Percentiles rank a stretch among this genome's conserved stretches.
These are phyloP conservation scores for Phaeoacremonium minimum DNA, from an alignment of 2,329 filamentous ascomycete species.

Conservation along the genomic window DNA sequence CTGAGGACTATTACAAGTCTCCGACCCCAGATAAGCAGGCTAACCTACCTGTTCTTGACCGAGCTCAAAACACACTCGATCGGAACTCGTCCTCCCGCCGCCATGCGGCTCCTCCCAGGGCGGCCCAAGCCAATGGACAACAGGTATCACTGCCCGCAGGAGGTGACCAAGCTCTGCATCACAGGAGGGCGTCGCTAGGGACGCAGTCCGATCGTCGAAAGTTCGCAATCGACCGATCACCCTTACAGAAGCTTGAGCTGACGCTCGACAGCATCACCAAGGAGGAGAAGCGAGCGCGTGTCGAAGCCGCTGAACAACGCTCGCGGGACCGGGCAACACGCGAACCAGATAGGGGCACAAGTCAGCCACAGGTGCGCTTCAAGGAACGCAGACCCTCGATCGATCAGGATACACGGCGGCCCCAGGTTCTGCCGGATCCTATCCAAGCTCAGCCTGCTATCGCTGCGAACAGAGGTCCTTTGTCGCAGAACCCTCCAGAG, in stretches of 20 bases:
- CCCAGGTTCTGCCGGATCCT: constrained; percentile 14
- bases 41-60: constrained; percentile 20
- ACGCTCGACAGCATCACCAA: constrained; percentile 91
- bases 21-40: constrained; percentile 13
- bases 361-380: constrained; percentile 25
- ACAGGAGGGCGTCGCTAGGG: constrained; percentile 30
- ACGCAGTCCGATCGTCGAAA: constrained; percentile 41
- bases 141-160: constrained; percentile 15
- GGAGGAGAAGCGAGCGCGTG: constrained; percentile 84
- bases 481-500: constrained; percentile 25
- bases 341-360: constrained; percentile 13
- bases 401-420: constrained; percentile 16
- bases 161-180: constrained; percentile 18
- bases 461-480: constrained; percentile 18
- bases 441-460: constrained; percentile 17
- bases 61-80: constrained; percentile 21
- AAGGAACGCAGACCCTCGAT: constrained; percentile 19
- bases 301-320: constrained; percentile 75
- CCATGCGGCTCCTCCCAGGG: constrained; percentile 18
- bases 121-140: constrained; percentile 20
- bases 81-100: constrained; percentile 15
- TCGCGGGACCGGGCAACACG: constrained; percentile 57
- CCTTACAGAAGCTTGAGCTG: constrained; percentile 87
- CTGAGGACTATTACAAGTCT: constrained; percentile 26
- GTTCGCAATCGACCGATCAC: constrained; percentile 79